Evolutionary conservation across 2,329 filamentous ascomycete species (phyloP), one percentile per base, ranked within the genome.

Genomic region (Dothidotthia symphoricarpi): DNA sequence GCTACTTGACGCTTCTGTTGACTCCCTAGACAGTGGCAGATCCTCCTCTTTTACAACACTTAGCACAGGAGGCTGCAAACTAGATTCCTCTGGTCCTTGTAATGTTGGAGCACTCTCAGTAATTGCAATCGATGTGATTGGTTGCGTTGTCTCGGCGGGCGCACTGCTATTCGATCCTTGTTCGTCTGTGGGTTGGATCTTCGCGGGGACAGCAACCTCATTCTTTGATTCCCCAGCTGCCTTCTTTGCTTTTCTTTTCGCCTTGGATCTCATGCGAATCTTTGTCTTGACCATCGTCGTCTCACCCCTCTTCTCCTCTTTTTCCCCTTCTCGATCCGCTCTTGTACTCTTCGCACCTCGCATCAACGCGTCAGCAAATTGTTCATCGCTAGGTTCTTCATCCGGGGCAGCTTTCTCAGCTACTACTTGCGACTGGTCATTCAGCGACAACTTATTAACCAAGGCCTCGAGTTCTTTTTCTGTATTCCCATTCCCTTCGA

Each of bases 211-310:
- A 22, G 19, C 41, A 24, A 39, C 25, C 11, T 38, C 41, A n/a
- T 12, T 14, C 16, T 41, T 43, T 14, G 41, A 45, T 7, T 41
- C 36, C 25, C 39, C 45, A 2, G 46, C 13, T 16, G 35, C 48
- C 24, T 60, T 53, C n/a, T 41, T 46, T 33, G 41, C 40, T 31
- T 44, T 50, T 39, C 51, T 61, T 34, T 55, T 63, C 26, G 53
- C 53, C 34, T 57, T 56, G 12, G 57, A 47, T 24, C 64, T 49
- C 62, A 68, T 66, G 8, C 63, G 55, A 27, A 66, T 60, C 27
- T 64, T 67, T 3, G 59, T 54, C 28, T 65, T 64, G 15, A 67
- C 62, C 8, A 66, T 29, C 33, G 59, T 47, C 19, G 57, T 36
- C 45, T 58, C 31, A 33, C 31, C 28, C 27, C 34, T 24, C 34